Evolutionary conservation across 495 filamentous ascomycete genomes (phyloP), one percentile per base, ranked within the genome.

Genomic region (Aspergillus ostianus): DNA sequence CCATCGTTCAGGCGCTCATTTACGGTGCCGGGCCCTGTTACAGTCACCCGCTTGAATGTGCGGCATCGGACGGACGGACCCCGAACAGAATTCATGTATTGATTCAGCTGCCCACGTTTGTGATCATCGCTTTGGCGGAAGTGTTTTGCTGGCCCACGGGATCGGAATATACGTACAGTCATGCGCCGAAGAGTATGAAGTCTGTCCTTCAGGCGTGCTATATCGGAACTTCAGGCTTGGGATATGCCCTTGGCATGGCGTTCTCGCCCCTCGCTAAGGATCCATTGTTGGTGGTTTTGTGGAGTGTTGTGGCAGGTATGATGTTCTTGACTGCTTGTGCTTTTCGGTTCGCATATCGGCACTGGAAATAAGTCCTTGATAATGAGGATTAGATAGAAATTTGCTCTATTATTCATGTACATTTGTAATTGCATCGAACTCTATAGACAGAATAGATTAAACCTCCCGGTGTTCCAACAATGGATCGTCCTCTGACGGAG

Each of bases 51-150:
- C 69, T 77, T 2, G 64, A 57, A 0, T 85, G 71, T 56, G 60
- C 65, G n/a, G 65, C 59, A 0, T 50, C 64, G 13, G 50, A 67
- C 4, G 57, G 57, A 19, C 30, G 55, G 6, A 62, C 67, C 30
- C 75, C 74, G n/a, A 77, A 81, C 26, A 56, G 74, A 2, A 68
- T 85, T 54, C 76, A 64, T 23, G 78, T 85, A 13, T 81, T 76
- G 69, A 70, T 82, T 0, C 86, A 89, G 68, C 70, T 78, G 5
- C 78, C 79, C 2, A 71, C 79, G 2, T 87, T 88, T 67, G 64
- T 86, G 17, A 66, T 84, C 12, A 77, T 83, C 20, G 84, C 78
- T 32, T 64, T 86, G 30, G 80, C 79, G 29, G 86, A 87, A 70
- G 82, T 87, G 44, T 80, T 88, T 59, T 82, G 78, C 2, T 77